Evolutionary conservation across 768 basidiomycete species (phyloP), one percentile per base, ranked within the genome.

Genomic region (Botryobasidium botryosum): DNA sequence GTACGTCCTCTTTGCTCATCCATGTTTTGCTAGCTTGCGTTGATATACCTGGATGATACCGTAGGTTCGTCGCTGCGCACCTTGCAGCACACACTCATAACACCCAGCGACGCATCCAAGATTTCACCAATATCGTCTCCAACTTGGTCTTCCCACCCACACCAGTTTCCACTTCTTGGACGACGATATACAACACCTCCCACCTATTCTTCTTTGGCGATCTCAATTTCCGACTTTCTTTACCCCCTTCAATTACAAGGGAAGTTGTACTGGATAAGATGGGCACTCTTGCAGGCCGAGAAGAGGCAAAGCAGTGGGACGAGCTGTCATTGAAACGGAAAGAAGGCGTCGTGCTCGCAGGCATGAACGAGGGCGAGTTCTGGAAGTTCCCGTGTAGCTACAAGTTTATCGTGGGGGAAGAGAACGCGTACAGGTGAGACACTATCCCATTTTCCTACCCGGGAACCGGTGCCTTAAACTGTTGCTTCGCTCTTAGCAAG

Each of bases 191-290:
- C 64, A 67, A 75, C 35, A 81, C 88, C 0, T 85, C 86, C 10
- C 86, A 96, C 59, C 68, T 94, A 1, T 94, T 96, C 68, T 69
- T 94, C 58, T 69, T 94, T 27, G 92, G 92, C 5, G 91, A 96
- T 61, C 71, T 94, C 24, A 96, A 96, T 61, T 94, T 90, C 61
- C 76, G 90, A 13, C 60, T 97, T 13, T 65, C 69, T n/a, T 53
- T 79, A 13, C 77, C 83, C 1, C 2, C 33, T 44, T 5, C 41
- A 47, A 35, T 35, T 48, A 50, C 68, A 36, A 37, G 33, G 44
- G 26, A 25, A 18, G 6, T 6, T 31, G 62, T 74, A 45, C 57
- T 61, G 31, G 61, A 68, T 20, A 61, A 65, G 25, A 57, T 77
- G 26, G 61, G 65, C 7, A 61, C 70, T 20, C 70, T 75, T 43